These are phyloP conservation scores for Agapanthus africanus DNA, from an alignment of 106 monocot genomes.

Conservation along the genomic window DNA sequence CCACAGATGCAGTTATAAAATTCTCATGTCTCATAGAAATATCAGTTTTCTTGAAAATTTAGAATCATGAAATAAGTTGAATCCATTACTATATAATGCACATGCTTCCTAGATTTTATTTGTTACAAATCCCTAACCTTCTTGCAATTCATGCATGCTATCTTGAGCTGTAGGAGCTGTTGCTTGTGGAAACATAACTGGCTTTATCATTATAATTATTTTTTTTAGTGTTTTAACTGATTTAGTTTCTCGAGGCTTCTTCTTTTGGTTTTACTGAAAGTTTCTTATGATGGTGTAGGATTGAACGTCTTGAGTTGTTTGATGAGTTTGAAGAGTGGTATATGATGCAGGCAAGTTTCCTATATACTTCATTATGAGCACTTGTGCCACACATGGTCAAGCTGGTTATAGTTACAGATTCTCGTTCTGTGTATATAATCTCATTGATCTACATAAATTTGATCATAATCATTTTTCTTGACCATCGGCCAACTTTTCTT, in stretches of 20 bases:
- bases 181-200: not conserved
- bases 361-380: not conserved
- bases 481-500: slow-evolving; percentile 4
- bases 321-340: slow-evolving; percentile 99
- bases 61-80: not conserved
- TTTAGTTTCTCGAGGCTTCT: slow-evolving; percentile 1
- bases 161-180: too few relatives aligned
- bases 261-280: not conserved
- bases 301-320: slow-evolving; percentile 89
- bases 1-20: not conserved
- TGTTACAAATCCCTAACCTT: too few relatives aligned
- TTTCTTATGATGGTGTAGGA: slow-evolving; percentile 36
- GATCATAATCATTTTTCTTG: not conserved
- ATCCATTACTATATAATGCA: not conserved
- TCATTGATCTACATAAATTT: not conserved
- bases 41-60: not conserved
- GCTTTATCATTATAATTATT: not conserved
- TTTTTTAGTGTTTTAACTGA: not conserved
- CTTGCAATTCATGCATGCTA: not conserved
- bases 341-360: slow-evolving; percentile 90
- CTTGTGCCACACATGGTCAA: not conserved
- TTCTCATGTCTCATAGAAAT: not conserved
- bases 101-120: not conserved
- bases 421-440: not conserved
- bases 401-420: not conserved